A percentile compares a stretch with the other conserved stretches of the same genome.
phyloP scores from a whole-genome alignment of 768 basidiomycete species.

The Suillus weaverae region DNA sequence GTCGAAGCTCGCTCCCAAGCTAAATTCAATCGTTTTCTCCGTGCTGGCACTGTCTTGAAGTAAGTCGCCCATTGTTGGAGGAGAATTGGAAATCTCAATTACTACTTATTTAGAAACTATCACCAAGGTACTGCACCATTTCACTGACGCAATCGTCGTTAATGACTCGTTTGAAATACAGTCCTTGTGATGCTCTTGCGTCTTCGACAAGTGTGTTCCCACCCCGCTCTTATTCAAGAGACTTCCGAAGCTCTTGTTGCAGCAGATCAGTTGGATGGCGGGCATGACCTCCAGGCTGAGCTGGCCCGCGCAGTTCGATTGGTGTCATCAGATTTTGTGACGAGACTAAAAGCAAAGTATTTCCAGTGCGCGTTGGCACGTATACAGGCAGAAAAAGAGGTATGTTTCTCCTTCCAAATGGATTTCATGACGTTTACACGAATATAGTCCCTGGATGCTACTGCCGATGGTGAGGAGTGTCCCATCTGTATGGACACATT shows the following conservation, averaged over 20 bases:
- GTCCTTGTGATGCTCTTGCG: constrained; percentile 51
- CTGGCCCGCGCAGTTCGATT: constrained; percentile 44
- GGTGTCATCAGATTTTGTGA: constrained; percentile 50
- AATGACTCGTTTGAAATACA: constrained; percentile 10
- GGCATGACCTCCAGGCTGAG: constrained; percentile 39
- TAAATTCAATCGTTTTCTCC: constrained; percentile 62
- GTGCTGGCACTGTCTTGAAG: constrained; percentile 70
- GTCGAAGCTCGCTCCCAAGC: constrained; percentile 56
- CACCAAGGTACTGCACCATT: constrained; percentile 47
- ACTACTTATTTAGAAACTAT: constrained; percentile 44
- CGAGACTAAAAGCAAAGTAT: constrained; percentile 47
- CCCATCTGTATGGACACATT: constrained; percentile 65
- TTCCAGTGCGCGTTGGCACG: constrained; percentile 42
- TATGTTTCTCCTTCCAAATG: constrained; percentile 20
- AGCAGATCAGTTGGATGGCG: constrained; percentile 35
- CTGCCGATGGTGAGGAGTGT: constrained; percentile 56
- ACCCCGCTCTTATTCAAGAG: constrained; percentile 66
- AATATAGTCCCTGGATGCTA: constrained; percentile 45
- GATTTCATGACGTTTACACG: neutral
- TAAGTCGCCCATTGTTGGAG: constrained; percentile 22
- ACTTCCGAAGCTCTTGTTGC: constrained; percentile 46
- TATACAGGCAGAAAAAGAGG: constrained; percentile 55
- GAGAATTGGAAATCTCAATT: neutral
- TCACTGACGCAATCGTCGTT: neutral
- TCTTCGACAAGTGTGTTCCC: constrained; percentile 67